Evolutionary conservation across 208 protist species (phyloP), one percentile per base, ranked within the genome.

Genomic region (Acanthamoeba lenticulata): DNA sequence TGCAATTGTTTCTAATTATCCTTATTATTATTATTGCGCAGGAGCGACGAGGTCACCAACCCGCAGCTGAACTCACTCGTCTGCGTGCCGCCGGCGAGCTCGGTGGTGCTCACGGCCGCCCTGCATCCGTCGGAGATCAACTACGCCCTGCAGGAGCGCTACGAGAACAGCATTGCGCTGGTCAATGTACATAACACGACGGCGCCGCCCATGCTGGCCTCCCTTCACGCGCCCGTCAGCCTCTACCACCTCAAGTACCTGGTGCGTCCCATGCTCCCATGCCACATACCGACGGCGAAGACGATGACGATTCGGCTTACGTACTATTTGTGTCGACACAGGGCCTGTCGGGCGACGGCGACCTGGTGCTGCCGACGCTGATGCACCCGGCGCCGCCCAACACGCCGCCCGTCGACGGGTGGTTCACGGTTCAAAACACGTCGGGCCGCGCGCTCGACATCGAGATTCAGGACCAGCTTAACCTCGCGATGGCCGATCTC

Each of bases 221-320:
- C 45, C 0, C 17, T 89, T 34, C 79, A 40, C 44, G 49, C 79
- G 1, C 5, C 79, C 15, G 79, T 89, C 49, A 89, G 24, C 49
- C 79, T 89, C 27, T 89, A 89, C 79, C 79, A 89, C 44, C 79
- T 89, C 79, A 89, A 89, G 27, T 89, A 89, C 79, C 49, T 62
- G 79, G 79, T 89, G 57, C 24, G 21, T 85, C 9, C 52, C 17
- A 60, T 60, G 52, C 1, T 9, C 17, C 21, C 17, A 55, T 55
- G 4, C 0, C 17, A 24, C 17, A 13, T 55, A 19, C 1, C 21
- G 47, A 55, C 21, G 47, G 5, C 21, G 47, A 55, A 24, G 47
- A 55, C 1, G 4, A 55, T 55, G 47, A 55, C 47, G 17, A 60
- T 27, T 5, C 4, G 15, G 4, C 4, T 60, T 2, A 60, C 17